These are phyloP conservation scores for Acanthamoeba triangularis DNA, from an alignment of 208 protist genomes.

Conservation along the genomic window DNA sequence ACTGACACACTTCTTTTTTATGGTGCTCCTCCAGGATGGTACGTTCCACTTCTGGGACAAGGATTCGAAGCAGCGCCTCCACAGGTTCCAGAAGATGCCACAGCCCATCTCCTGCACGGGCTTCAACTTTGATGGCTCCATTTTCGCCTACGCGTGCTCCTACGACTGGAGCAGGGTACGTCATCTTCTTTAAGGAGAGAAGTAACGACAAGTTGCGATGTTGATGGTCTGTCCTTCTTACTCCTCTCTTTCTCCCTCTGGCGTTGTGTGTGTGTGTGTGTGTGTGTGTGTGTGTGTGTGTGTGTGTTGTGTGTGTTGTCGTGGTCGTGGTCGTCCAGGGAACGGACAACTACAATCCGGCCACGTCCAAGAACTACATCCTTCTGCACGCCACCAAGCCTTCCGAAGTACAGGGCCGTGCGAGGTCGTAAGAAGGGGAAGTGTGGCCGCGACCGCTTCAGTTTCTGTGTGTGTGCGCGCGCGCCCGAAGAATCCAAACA, in stretches of 20 bases:
- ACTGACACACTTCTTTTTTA: constrained; percentile 1
- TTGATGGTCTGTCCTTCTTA: no score
- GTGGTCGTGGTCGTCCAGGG: background rate
- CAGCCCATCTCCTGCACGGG: background rate
- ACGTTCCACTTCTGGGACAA: constrained; percentile 67
- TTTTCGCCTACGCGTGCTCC: constrained; percentile 27
- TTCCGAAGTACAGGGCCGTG: background rate
- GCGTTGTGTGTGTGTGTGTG: no score
- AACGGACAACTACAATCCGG: constrained; percentile 3
- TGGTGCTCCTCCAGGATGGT: background rate
- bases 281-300: no score
- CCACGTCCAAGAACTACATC: constrained; percentile 6
- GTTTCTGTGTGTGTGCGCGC: background rate
- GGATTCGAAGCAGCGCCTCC: constrained; percentile 24
- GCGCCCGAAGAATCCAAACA: no score
- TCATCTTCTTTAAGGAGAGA: no score
- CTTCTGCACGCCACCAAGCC: constrained; percentile 1
- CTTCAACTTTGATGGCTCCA: constrained; percentile 30
- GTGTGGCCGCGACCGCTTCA: background rate
- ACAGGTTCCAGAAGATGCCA: background rate
- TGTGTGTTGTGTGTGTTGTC: background rate
- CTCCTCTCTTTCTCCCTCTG: background rate
- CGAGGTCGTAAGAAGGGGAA: background rate
- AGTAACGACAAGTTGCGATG: no score
- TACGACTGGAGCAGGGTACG: constrained; percentile 64